Evolutionary conservation across 2,329 filamentous ascomycete species (phyloP).

Genomic region (Hymenoscyphus infarciens): DNA sequence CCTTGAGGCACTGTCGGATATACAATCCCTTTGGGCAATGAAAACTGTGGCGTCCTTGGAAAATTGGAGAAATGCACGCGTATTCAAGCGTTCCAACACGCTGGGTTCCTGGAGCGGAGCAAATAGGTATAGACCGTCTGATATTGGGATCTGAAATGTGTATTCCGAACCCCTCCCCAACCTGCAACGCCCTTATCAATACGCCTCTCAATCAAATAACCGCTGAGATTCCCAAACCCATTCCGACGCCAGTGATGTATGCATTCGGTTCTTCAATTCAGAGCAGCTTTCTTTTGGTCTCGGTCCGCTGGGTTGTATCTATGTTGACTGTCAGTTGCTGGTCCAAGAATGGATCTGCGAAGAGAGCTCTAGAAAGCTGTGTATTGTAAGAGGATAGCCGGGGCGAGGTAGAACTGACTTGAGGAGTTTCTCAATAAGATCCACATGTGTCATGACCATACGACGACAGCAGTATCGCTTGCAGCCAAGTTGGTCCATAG

Average conservation of each 20-base stretch:
- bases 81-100: constrained; percentile 17
- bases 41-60: background rate
- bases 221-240: constrained; percentile 15
- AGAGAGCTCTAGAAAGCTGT: background rate
- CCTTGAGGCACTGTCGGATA: constrained; percentile 3
- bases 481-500: constrained; percentile 90
- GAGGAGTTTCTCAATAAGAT: constrained; percentile 96
- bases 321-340: constrained; percentile 4
- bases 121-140: constrained; percentile 14
- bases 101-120: constrained; percentile 13
- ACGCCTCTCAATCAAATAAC: constrained; percentile 22
- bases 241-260: constrained; percentile 27
- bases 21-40: background rate
- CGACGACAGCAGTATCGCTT: constrained; percentile 97
- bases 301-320: constrained; percentile 49
- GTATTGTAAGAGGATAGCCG: background rate
- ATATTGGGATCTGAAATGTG: constrained; percentile 21
- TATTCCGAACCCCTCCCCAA: constrained; percentile 16
- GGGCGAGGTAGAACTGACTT: constrained; percentile 54
- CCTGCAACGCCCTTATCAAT: constrained; percentile 25
- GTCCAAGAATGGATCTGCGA: background rate
- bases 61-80: constrained; percentile 13
- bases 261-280: constrained; percentile 23
- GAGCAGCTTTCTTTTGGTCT: constrained; percentile 40
- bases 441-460: constrained; percentile 99